These are phyloP conservation scores for Kazachstania sp. DNA, from an alignment of 1,139 yeast species.

Conservation along the genomic window DNA sequence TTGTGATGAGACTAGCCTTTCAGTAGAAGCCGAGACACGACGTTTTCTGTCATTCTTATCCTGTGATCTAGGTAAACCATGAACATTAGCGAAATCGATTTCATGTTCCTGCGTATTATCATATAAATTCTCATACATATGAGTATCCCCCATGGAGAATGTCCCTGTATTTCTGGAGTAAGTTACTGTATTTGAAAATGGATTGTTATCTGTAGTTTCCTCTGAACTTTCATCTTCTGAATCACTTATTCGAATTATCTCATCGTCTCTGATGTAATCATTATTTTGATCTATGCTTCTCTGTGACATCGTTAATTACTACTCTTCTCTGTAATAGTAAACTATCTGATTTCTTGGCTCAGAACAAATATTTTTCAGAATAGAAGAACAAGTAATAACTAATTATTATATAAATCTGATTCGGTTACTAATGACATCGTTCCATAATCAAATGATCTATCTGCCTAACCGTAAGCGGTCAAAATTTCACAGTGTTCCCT, in stretches of 20 bases:
- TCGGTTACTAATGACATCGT: too few species aligned
- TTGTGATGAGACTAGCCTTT: slow-evolving; percentile 22
- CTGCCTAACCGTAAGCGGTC: too few species aligned
- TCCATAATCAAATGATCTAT: too few species aligned
- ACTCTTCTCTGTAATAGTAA: too few species aligned
- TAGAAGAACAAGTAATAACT: too few species aligned
- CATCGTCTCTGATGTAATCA: background rate
- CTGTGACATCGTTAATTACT: background rate
- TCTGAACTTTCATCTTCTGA: background rate
- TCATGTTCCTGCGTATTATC: background rate
- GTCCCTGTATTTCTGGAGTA: background rate
- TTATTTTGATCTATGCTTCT: background rate
- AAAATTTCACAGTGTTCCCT: too few species aligned
- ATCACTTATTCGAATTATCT: background rate
- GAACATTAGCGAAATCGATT: background rate
- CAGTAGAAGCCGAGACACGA: slow-evolving; percentile 11
- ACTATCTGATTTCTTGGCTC: too few species aligned
- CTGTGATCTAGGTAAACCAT: background rate
- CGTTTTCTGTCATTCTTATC: background rate
- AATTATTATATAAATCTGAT: too few species aligned
- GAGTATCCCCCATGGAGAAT: background rate
- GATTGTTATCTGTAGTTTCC: background rate
- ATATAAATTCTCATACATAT: too few species aligned
- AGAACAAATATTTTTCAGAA: too few species aligned
- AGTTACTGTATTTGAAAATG: background rate